Base-by-base conservation (phyloP, 305 asterid genomes). In the Solanum hybrid region DNA sequence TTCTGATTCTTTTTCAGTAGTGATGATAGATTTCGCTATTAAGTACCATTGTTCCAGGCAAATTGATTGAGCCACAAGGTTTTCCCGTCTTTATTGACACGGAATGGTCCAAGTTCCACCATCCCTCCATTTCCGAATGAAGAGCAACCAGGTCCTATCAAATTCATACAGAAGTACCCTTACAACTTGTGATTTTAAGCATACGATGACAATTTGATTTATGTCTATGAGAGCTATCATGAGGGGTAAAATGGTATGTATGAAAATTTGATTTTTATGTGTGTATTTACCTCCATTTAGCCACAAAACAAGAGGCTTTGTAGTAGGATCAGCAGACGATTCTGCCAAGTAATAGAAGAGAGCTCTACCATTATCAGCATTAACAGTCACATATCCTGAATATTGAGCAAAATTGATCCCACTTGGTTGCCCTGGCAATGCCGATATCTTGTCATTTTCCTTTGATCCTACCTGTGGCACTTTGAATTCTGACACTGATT, bases 271-370 rank as follows among this genome's bases (percentile, higher is more conserved):
- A 12, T 40, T 40, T 42, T 42, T 12, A 42, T 5, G 22, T 79
- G 69, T 8, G n/a, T 80, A 6, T 79, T 19, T 78, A 92, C 95
- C 96, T 92, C 98, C 98, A 82, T 94, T 95, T 24, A 95, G 91
- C 97, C 97, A 94, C 40, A 94, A 88, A n/a, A 94, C 96, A 3
- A 95, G 91, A 87, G 98, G 98, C 88, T 90, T 91, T 26, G 90
- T 87, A 14, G 95, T 81, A 85, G 95, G 66, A 22, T 91, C 90
- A 29, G 89, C 17, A 34, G 36, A 34, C 36, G 36, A 34, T 34
- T 34, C 36, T 34, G 36, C 36, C 36, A 34, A 34, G 36, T 34
- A 34, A 34, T 34, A 34, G 36, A 34, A 34, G 36, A 34, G 36
- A 1, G 36, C 36, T 34, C 36, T 34, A 34, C 36, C 36, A 34